These are phyloP conservation scores for Wickerhamomyces pijperi DNA, from an alignment of 805 yeast species.

Conservation along the genomic window DNA sequence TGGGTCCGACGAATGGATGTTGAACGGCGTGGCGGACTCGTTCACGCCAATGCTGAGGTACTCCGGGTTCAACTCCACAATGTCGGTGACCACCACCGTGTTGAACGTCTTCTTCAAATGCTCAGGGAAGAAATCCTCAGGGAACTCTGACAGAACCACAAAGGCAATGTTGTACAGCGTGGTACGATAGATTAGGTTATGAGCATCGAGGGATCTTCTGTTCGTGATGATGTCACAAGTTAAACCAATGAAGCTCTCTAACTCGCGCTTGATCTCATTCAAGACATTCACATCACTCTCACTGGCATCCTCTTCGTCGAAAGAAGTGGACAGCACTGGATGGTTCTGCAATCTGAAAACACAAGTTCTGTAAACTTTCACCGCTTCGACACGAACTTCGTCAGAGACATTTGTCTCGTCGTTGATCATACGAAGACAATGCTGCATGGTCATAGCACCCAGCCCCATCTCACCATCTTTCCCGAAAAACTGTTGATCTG, in stretches of 20 bases:
- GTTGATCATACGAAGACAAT: slow-evolving; percentile 32
- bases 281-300: too few relatives aligned
- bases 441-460: slow-evolving; percentile 42
- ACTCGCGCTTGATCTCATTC: slow-evolving; percentile 21
- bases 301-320: too few relatives aligned
- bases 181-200: slow-evolving; percentile 9
- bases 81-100: slow-evolving; percentile 7
- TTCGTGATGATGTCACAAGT: slow-evolving; percentile 3
- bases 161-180: slow-evolving; percentile 8
- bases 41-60: slow-evolving; percentile 7
- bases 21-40: slow-evolving; percentile 4
- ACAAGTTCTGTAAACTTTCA: slow-evolving; percentile 42
- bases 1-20: slow-evolving; percentile 7
- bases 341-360: slow-evolving; percentile 38
- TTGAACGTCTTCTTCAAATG: slow-evolving; percentile 6
- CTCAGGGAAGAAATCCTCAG: slow-evolving; percentile 11
- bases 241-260: slow-evolving; percentile 17
- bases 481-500: slow-evolving; percentile 85
- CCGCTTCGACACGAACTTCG: slow-evolving; percentile 34
- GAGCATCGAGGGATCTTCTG: slow-evolving; percentile 4
- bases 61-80: slow-evolving; percentile 5
- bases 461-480: slow-evolving; percentile 50
- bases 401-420: slow-evolving; percentile 17
- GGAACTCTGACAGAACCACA: slow-evolving; percentile 14
- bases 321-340: too few relatives aligned